Evolutionary conservation across 1,139 yeast genomes (phyloP).

Genomic region (Meyerozyma guilliermondii): DNA sequence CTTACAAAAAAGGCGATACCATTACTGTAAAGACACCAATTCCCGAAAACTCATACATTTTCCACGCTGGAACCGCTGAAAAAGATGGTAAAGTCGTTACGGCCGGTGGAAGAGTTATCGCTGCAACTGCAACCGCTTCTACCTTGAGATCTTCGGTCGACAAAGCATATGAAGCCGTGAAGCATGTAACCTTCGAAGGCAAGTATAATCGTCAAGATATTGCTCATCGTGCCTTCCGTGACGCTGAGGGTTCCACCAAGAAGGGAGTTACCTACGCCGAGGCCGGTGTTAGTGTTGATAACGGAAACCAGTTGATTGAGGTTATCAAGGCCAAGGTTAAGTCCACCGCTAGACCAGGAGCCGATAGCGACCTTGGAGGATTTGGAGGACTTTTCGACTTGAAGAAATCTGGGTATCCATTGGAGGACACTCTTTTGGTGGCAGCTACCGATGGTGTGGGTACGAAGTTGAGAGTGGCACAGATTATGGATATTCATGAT

Average conservation of each 20-base stretch:
- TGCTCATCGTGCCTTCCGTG: constrained; percentile 91
- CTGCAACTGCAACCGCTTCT: constrained; percentile 80
- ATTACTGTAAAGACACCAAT: constrained; percentile 53
- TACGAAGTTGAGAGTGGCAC: constrained; percentile 93
- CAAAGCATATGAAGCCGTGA: constrained; percentile 82
- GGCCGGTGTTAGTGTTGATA: constrained; percentile 97
- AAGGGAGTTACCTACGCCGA: constrained; percentile 75
- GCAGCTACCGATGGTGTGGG: constrained; percentile 99
- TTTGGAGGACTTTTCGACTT: constrained; percentile 96
- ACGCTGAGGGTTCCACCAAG: constrained; percentile 20
- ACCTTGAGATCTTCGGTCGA: constrained; percentile 77
- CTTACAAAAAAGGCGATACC: constrained; percentile 80
- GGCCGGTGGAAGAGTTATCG: constrained; percentile 95
- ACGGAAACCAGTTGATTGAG: constrained; percentile 86
- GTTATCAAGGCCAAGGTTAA: constrained; percentile 86
- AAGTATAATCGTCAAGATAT: constrained; percentile 89
- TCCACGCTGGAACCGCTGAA: constrained; percentile 89
- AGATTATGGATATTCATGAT: constrained; percentile 79
- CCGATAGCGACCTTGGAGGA: constrained; percentile 98
- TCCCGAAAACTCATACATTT: constrained; percentile 59
- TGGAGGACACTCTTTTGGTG: constrained; percentile 73
- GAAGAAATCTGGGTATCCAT: constrained; percentile 75
- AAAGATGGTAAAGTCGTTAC: constrained; percentile 64
- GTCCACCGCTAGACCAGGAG: constrained; percentile 94
- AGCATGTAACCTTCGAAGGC: constrained; percentile 62